These are phyloP conservation scores for Ramaria rubella DNA, from an alignment of 768 basidiomycete genomes.

Conservation along the genomic window DNA sequence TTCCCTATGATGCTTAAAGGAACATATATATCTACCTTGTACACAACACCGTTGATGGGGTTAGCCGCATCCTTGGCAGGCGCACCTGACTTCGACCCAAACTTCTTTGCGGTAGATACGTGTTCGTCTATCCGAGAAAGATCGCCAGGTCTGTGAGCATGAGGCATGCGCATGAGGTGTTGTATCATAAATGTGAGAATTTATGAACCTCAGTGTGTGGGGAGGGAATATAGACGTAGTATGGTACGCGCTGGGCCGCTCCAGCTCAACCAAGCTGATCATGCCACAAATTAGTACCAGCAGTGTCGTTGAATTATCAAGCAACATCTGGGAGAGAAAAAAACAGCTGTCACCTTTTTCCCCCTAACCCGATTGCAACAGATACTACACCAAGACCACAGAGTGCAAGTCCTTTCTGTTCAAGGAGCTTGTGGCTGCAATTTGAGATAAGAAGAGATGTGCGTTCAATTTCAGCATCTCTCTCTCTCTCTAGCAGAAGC, in stretches of 20 bases:
- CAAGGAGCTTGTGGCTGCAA: constrained; percentile 78
- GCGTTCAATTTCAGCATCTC: constrained; percentile 78
- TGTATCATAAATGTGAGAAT: not conserved
- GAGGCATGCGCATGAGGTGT: not conserved
- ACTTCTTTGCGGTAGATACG: constrained; percentile 34
- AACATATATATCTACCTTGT: constrained; percentile 45
- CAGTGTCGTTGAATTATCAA: not conserved
- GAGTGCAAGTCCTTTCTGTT: constrained; percentile 79
- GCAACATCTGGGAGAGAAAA: not conserved
- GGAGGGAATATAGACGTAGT: constrained; percentile 66
- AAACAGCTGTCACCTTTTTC: constrained; percentile 64
- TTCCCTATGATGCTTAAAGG: not conserved
- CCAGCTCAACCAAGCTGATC: constrained; percentile 75
- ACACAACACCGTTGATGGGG: constrained; percentile 75
- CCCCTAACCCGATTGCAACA: constrained; percentile 82
- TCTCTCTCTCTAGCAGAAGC: constrained; percentile 60
- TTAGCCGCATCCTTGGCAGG: constrained; percentile 20
- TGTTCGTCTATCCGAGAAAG: constrained; percentile 80
- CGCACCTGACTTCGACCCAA: constrained; percentile 45
- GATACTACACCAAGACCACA: constrained; percentile 62
- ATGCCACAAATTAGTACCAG: constrained; percentile 13
- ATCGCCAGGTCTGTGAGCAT: constrained; percentile 66
- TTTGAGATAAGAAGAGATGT: constrained; percentile 74
- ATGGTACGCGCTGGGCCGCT: constrained; percentile 78
- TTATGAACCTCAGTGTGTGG: constrained; percentile 68